phyloP scores from a whole-genome alignment of 495 filamentous ascomycete genomes.

The Penicillium cosmopolitanum region DNA sequence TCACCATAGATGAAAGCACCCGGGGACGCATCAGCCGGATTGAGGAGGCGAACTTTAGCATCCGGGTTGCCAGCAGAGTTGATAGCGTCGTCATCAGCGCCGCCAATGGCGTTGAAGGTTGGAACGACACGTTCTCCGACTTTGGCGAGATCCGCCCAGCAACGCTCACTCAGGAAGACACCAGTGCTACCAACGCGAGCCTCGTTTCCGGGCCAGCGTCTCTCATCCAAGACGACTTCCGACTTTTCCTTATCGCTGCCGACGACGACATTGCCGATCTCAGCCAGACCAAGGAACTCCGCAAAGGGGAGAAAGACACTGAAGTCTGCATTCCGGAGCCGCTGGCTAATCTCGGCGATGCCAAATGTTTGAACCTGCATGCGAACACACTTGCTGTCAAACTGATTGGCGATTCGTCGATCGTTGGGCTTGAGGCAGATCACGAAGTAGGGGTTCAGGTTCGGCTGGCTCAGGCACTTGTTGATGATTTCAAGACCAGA shows the following conservation, averaged over 20 bases:
- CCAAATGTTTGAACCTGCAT: slow-evolving; percentile 94
- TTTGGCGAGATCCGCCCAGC: slow-evolving; percentile 88
- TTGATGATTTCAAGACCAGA: slow-evolving; percentile 87
- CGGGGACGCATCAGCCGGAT: slow-evolving; percentile 59
- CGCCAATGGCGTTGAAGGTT: slow-evolving; percentile 52
- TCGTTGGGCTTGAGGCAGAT: slow-evolving; percentile 99
- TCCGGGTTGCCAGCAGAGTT: slow-evolving; percentile 57
- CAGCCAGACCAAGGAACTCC: slow-evolving; percentile 88
- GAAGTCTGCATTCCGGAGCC: slow-evolving; percentile 90
- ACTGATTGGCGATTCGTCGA: slow-evolving; percentile 95
- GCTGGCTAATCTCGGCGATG: slow-evolving; percentile 94
- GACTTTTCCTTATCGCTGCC: slow-evolving; percentile 93
- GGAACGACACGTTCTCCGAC: slow-evolving; percentile 67
- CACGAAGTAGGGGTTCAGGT: slow-evolving; percentile 91
- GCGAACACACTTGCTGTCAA: slow-evolving; percentile 97
- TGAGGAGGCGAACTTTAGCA: slow-evolving; percentile 71
- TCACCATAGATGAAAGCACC: slow-evolving; percentile 71
- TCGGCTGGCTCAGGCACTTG: slow-evolving; percentile 75
- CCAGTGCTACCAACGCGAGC: slow-evolving; percentile 89
- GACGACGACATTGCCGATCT: slow-evolving; percentile 79
- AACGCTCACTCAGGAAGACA: slow-evolving; percentile 92
- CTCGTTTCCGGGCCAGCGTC: slow-evolving; percentile 89
- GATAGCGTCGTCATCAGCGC: slow-evolving; percentile 52
- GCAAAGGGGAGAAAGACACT: slow-evolving; percentile 94
- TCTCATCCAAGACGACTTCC: slow-evolving; percentile 84